phyloP scores from a whole-genome alignment of 164 flowering plant genomes.

The Kingdonia uniflora region DNA sequence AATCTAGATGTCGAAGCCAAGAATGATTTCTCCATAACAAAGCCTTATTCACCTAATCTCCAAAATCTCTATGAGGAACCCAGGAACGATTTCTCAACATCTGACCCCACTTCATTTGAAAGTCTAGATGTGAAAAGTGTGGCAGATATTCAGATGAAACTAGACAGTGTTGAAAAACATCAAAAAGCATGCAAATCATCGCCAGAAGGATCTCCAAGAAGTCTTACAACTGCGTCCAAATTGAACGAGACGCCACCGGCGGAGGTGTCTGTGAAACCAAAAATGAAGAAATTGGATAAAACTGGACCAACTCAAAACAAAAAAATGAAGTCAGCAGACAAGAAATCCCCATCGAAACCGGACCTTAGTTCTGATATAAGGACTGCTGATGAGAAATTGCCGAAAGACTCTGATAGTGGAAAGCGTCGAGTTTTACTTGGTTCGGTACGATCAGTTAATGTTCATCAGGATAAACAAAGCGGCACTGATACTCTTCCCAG shows the following conservation, averaged over 20 bases:
- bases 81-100: slow-evolving; percentile 9
- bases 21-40: slow-evolving; percentile 10
- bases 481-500: slow-evolving; percentile 52
- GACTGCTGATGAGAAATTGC: slow-evolving; percentile 35
- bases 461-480: slow-evolving; percentile 54
- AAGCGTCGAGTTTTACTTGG: slow-evolving; percentile 65
- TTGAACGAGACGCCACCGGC: slow-evolving; percentile 72
- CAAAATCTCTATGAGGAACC: slow-evolving; percentile 12
- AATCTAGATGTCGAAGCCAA: slow-evolving; percentile 14
- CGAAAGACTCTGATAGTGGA: slow-evolving; percentile 46
- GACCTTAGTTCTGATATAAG: slow-evolving; percentile 35
- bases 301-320: slow-evolving; percentile 28
- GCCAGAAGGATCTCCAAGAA: slow-evolving; percentile 56
- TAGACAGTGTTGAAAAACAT: slow-evolving; percentile 17
- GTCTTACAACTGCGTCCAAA: slow-evolving; percentile 45
- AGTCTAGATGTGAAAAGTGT: not conserved
- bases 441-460: slow-evolving; percentile 31
- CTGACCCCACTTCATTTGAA: slow-evolving; percentile 10
- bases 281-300: slow-evolving; percentile 27
- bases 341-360: slow-evolving; percentile 33
- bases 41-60: slow-evolving; percentile 7
- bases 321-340: slow-evolving; percentile 28
- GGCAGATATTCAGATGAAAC: slow-evolving; percentile 22
- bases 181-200: slow-evolving; percentile 25
- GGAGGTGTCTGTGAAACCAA: slow-evolving; percentile 42